These are phyloP conservation scores for Botrytis cinerea DNA, from an alignment of 2,329 filamentous ascomycete genomes.

Conservation along the genomic window DNA sequence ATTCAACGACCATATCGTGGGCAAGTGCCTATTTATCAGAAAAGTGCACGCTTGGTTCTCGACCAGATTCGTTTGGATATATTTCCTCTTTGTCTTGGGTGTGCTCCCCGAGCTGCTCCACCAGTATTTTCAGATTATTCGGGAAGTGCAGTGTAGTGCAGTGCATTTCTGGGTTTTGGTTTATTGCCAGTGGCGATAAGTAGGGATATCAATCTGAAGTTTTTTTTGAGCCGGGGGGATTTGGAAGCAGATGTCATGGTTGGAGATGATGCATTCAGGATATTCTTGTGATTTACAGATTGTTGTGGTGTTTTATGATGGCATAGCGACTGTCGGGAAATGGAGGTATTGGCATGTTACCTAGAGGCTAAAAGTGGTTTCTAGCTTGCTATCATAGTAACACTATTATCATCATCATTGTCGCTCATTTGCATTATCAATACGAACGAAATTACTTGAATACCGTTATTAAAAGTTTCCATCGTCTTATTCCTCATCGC, in stretches of 20 bases:
- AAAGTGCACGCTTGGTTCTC: neutral
- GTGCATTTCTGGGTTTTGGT: neutral
- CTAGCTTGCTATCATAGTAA: neutral
- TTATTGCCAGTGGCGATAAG: neutral
- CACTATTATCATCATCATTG: neutral
- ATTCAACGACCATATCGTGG: neutral
- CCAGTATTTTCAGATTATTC: neutral
- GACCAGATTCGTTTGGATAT: neutral
- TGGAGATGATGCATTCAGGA: neutral
- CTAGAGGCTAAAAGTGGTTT: too few relatives aligned
- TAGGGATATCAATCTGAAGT: neutral
- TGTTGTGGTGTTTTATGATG: neutral
- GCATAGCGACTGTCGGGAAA: neutral
- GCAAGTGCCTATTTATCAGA: neutral
- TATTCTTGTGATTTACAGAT: neutral
- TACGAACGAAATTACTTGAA: too few relatives aligned
- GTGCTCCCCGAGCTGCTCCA: neutral
- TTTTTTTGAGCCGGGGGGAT: too few relatives aligned
- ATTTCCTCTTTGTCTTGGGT: fast-evolving
- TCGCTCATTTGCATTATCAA: neutral
- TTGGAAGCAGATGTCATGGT: neutral
- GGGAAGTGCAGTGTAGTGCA: neutral
- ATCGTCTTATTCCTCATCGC: neutral
- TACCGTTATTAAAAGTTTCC: too few relatives aligned
- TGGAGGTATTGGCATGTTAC: neutral